These are phyloP conservation scores for Linum lewisii DNA, from an alignment of 345 rosid genomes.

Conservation along the genomic window DNA sequence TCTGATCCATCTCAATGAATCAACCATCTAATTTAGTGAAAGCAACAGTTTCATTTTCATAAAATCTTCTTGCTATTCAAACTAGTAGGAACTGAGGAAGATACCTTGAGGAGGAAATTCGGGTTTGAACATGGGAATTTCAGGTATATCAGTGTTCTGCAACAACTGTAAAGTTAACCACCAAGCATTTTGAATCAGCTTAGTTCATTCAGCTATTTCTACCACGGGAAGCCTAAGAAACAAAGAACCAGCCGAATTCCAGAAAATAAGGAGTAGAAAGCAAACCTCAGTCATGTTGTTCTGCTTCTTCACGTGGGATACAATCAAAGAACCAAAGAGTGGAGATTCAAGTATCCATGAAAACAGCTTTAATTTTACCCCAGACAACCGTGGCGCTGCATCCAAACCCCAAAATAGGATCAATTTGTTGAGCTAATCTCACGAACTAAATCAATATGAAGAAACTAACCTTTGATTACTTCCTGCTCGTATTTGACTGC, in stretches of 20 bases:
- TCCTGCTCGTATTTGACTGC: not conserved
- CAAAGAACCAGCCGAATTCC: not conserved
- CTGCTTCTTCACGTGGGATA: conserved; percentile 42
- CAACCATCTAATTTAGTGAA: not conserved
- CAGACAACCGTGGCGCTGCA: conserved; percentile 78
- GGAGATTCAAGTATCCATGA: conserved; percentile 53
- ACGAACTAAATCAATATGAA: not conserved
- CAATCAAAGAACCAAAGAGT: conserved; percentile 44
- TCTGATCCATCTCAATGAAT: not conserved
- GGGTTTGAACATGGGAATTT: conserved; percentile 78
- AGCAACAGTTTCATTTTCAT: not conserved
- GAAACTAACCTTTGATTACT: not conserved
- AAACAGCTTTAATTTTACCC: conserved; percentile 47
- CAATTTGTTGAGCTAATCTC: not conserved
- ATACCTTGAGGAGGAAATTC: conserved; percentile 81
- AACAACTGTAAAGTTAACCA: conserved; percentile 33
- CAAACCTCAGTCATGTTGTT: conserved; percentile 55
- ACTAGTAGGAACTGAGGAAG: not conserved
- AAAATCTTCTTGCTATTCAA: not conserved
- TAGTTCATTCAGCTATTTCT: not conserved
- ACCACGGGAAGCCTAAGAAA: not conserved
- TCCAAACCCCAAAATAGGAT: conserved; percentile 2
- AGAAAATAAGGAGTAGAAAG: not conserved
- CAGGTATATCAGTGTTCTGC: conserved; percentile 60
- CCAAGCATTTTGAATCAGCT: conserved; percentile 1